These are phyloP conservation scores for Paxillus rubicundulus DNA, from an alignment of 768 basidiomycete genomes.

Conservation along the genomic window DNA sequence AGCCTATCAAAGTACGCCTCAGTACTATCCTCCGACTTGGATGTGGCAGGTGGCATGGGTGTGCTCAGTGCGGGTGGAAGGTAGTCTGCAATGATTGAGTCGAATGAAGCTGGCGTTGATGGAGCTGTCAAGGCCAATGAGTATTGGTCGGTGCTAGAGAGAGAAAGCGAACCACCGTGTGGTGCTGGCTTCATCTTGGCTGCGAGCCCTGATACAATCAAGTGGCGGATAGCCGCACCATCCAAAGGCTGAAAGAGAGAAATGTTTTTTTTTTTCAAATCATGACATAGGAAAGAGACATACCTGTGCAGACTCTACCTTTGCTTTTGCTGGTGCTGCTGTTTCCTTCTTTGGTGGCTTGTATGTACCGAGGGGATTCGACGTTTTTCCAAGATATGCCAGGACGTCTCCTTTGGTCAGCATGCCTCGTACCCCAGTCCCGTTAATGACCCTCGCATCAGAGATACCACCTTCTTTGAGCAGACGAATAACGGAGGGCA, in stretches of 20 bases:
- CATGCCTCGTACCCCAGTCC: conserved; percentile 90
- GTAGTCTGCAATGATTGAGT: conserved; percentile 75
- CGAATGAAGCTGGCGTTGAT: conserved; percentile 53
- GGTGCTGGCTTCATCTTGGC: conserved; percentile 50
- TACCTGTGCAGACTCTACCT: conserved; percentile 36
- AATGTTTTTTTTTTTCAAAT: not conserved
- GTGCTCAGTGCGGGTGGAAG: conserved; percentile 38
- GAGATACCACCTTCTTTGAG: conserved; percentile 55
- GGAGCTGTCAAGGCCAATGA: conserved; percentile 34
- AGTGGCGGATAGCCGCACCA: conserved; percentile 58
- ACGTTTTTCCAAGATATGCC: conserved; percentile 79
- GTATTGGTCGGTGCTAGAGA: not conserved
- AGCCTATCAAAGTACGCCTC: conserved; percentile 44
- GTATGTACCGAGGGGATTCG: conserved; percentile 72
- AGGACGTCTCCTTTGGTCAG: conserved; percentile 96
- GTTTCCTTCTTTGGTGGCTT: conserved; percentile 41
- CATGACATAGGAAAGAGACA: conserved; percentile 1
- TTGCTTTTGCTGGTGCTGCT: conserved; percentile 34
- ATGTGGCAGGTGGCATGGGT: conserved; percentile 1
- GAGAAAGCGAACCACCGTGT: conserved; percentile 36
- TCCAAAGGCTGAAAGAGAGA: conserved; percentile 47
- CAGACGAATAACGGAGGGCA: conserved; percentile 88
- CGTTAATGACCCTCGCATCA: conserved; percentile 68
- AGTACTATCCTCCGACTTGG: conserved; percentile 27
- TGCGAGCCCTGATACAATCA: conserved; percentile 62